Conservation (phyloP, 352 stramenopile species). For the Aphanomyces invadans region DNA sequence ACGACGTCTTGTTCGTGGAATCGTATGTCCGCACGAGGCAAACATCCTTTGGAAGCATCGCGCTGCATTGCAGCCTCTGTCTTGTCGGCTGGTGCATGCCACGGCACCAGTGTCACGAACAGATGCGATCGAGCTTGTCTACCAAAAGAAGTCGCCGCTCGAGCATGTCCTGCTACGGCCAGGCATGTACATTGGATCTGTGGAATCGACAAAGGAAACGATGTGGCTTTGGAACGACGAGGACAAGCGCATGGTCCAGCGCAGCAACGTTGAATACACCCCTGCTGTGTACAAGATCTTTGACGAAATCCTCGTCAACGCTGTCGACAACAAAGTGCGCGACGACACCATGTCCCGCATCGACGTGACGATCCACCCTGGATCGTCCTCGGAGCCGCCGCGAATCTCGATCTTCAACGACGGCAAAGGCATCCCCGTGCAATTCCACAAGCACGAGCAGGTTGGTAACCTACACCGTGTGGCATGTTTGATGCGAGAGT, state of each 20-base stretch:
- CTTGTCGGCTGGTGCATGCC: neutral
- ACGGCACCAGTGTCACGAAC: neutral
- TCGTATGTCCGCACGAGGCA: neutral
- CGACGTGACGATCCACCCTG: conserved; percentile 62
- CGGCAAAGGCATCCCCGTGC: conserved; percentile 95
- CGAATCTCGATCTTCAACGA: conserved; percentile 98
- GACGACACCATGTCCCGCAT: conserved; percentile 68
- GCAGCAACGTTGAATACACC: conserved; percentile 61
- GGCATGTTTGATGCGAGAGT: neutral
- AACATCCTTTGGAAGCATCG: neutral
- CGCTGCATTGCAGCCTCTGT: neutral
- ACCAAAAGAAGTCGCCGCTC: conserved; percentile 86
- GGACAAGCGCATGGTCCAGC: conserved; percentile 54
- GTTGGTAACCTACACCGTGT: neutral
- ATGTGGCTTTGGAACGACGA: conserved; percentile 65
- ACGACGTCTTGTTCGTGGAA: neutral
- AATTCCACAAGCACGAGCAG: conserved; percentile 94
- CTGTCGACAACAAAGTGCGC: conserved; percentile 92
- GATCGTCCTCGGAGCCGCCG: conserved; percentile 44
- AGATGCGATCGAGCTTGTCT: conserved; percentile 38
- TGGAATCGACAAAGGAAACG: conserved; percentile 60
- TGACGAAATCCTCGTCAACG: conserved; percentile 99
- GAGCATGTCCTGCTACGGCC: conserved; percentile 87
- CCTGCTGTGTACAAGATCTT: conserved; percentile 98
- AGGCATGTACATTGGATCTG: conserved; percentile 88